Evolutionary conservation across 2,329 filamentous ascomycete species (phyloP).

Genomic region (Alternaria panax): DNA sequence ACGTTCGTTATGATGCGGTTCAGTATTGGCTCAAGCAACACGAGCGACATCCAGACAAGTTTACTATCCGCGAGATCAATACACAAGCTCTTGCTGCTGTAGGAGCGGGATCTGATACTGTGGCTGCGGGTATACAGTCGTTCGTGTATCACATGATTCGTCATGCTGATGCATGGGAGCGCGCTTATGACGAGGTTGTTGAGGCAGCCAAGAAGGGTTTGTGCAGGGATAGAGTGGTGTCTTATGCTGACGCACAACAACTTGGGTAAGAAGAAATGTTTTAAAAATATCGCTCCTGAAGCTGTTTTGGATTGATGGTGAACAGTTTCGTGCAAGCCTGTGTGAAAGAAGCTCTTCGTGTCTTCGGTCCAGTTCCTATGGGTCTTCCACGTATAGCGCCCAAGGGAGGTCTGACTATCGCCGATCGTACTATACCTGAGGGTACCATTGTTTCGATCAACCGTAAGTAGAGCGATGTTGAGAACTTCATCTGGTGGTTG

Average conservation of each 20-base stretch:
- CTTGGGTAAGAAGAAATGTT: not conserved
- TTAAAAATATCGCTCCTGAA: no score
- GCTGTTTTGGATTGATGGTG: not conserved
- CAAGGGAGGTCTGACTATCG: constrained; percentile 41
- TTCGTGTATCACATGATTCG: constrained; percentile 50
- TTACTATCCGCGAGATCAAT: constrained; percentile 47
- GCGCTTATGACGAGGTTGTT: constrained; percentile 19
- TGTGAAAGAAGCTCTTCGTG: constrained; percentile 49
- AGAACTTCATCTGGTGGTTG: not conserved
- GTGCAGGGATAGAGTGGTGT: not conserved
- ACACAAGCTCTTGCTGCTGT: constrained; percentile 46
- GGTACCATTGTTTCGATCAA: not conserved
- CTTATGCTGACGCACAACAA: constrained; percentile 1
- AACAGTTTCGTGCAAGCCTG: constrained; percentile 15
- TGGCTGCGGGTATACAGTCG: constrained; percentile 44
- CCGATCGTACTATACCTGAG: not conserved
- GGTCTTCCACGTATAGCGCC: constrained; percentile 43
- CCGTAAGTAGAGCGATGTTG: not conserved
- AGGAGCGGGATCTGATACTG: constrained; percentile 51
- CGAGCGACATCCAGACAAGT: constrained; percentile 43
- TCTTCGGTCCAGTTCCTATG: constrained; percentile 42
- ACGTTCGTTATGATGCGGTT: constrained; percentile 47
- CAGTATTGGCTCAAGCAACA: constrained; percentile 48
- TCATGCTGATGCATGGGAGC: constrained; percentile 17
- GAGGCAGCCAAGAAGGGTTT: not conserved